Evolutionary conservation across 257 asterid species (phyloP).

Genomic region (Solanum sejunctum): DNA sequence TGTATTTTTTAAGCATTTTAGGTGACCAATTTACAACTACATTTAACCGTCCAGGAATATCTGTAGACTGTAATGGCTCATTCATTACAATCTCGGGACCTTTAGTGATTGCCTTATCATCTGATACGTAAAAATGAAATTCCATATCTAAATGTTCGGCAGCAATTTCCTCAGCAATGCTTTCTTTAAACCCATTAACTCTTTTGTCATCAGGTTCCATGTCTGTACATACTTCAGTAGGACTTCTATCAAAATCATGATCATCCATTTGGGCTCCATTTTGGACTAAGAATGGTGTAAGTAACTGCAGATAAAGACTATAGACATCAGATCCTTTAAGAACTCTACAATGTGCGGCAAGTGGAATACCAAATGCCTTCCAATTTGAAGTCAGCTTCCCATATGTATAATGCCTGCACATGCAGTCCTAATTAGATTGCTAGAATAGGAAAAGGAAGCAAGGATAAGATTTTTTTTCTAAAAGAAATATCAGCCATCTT

Average conservation of each 20-base stretch:
- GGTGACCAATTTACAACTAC: conserved; percentile 74
- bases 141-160: conserved; percentile 22
- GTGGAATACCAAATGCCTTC: conserved; percentile 76
- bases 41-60: conserved; percentile 30
- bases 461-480: not conserved
- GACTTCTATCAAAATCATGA: conserved; percentile 15
- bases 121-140: conserved; percentile 52
- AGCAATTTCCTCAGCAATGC: conserved; percentile 27
- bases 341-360: conserved; percentile 39
- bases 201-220: conserved; percentile 17
- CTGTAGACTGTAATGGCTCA: conserved; percentile 35
- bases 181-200: conserved; percentile 17
- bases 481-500: not conserved
- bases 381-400: conserved; percentile 38
- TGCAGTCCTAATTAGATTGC: conserved; percentile 6
- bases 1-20: conserved; percentile 33
- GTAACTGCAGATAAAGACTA: conserved; percentile 36
- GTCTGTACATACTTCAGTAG: conserved; percentile 24
- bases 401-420: conserved; percentile 35
- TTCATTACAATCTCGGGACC: conserved; percentile 40
- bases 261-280: conserved; percentile 18
- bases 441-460: not conserved
- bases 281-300: conserved; percentile 45
- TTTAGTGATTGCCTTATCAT: conserved; percentile 46
- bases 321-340: conserved; percentile 47